These are phyloP conservation scores for Starmerella stigmatis DNA, from an alignment of 805 yeast species.

Conservation along the genomic window DNA sequence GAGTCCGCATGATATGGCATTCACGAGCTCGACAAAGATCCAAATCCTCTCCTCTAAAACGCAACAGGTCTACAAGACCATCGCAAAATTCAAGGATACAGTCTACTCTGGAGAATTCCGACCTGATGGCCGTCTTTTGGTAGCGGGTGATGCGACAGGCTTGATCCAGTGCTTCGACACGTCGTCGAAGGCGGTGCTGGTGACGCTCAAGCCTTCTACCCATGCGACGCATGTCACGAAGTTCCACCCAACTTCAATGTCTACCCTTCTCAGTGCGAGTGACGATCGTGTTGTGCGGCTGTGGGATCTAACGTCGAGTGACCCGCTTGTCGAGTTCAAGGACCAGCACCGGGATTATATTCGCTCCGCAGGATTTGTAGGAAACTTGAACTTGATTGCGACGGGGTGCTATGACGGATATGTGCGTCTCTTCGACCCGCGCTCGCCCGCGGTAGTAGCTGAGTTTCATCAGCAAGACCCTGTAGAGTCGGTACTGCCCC, in stretches of 20 bases:
- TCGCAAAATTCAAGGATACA: slow-evolving; percentile 77
- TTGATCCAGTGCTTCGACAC: slow-evolving; percentile 85
- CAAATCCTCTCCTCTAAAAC: slow-evolving; percentile 92
- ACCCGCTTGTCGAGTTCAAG: slow-evolving; percentile 59
- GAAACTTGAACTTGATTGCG: slow-evolving; percentile 63
- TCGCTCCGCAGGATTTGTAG: slow-evolving; percentile 68
- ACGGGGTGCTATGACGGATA: slow-evolving; percentile 92
- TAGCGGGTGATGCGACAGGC: slow-evolving; percentile 94
- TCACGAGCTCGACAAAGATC: slow-evolving; percentile 80
- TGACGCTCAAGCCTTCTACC: slow-evolving; percentile 69
- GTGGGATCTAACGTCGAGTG: slow-evolving; percentile 76
- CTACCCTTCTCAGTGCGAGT: slow-evolving; percentile 73
- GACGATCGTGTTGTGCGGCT: slow-evolving; percentile 82
- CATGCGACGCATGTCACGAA: slow-evolving; percentile 91
- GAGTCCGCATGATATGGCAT: slow-evolving; percentile 79
- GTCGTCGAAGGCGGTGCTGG: slow-evolving; percentile 63
- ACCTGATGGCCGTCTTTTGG: slow-evolving; percentile 79
- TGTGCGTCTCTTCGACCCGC: slow-evolving; percentile 73
- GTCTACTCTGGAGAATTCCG: slow-evolving; percentile 88
- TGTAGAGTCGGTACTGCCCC: slow-evolving; percentile 71
- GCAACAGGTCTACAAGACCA: slow-evolving; percentile 78
- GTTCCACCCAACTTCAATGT: slow-evolving; percentile 68
- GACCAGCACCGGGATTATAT: slow-evolving; percentile 69
- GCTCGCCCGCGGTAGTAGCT: slow-evolving; percentile 43
- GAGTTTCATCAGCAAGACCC: slow-evolving; percentile 67